Conservation (phyloP, 805 yeast genomes). For the Zygoascus flipseniorum region DNA sequence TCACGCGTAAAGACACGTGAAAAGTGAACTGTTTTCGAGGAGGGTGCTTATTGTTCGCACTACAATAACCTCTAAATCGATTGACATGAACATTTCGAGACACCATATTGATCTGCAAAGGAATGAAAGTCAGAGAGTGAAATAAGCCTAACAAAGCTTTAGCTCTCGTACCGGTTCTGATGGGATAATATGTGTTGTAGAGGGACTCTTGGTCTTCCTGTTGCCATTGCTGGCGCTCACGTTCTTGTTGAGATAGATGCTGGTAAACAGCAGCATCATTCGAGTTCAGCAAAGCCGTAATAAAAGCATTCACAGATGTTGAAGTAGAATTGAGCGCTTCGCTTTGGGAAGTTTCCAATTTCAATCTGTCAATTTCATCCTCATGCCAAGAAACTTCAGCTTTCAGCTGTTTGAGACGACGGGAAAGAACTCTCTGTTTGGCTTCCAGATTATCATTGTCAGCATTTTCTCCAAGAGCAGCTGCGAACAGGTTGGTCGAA, state of each 20-base stretch:
- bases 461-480: neutral
- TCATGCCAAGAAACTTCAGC: neutral
- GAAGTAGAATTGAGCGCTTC: neutral
- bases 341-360: neutral
- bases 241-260: neutral
- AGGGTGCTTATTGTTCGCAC: neutral
- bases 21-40: slow-evolving; percentile 3
- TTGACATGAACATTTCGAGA: slow-evolving; percentile 1
- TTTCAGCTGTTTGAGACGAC: slow-evolving; percentile 2
- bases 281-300: slow-evolving; percentile 5
- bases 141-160: slow-evolving; percentile 2
- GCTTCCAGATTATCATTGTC: neutral
- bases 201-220: slow-evolving; percentile 2
- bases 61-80: slow-evolving; percentile 7
- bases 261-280: slow-evolving; percentile 3
- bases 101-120: neutral
- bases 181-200: slow-evolving; percentile 7
- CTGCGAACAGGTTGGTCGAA: neutral
- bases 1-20: slow-evolving; percentile 1
- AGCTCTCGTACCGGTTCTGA: slow-evolving; percentile 6
- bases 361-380: neutral
- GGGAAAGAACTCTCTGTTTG: neutral
- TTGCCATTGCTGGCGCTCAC: neutral
- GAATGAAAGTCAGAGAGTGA: slow-evolving; percentile 4
- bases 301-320: neutral